Evolutionary conservation across 208 protist genomes (phyloP), one percentile per base, ranked within the genome.

Genomic region (Trypanosoma cruzi): DNA sequence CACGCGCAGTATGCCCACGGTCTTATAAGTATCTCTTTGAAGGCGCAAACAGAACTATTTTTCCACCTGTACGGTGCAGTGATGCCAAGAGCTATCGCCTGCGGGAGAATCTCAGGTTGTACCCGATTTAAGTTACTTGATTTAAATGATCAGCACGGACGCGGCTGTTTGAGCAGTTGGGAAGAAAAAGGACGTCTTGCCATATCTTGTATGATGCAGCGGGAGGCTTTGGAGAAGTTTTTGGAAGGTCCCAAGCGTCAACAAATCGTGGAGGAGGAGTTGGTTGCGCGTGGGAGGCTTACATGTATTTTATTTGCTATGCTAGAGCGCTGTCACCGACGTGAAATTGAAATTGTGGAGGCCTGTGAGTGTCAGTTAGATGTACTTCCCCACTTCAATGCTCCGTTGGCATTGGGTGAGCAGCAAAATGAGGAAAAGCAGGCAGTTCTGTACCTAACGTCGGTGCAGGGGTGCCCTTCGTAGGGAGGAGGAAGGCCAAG

Each of bases 81-180:
- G 10, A 94, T 94, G 88, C 59, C 75, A 26, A 64, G 66, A 14
- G 57, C 73, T 13, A 40, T 77, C 6, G 75, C 79, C 11, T 89
- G 82, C 40, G 87, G 75, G 1, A 74, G 79, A 22, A 56, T 89
- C 31, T 46, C 62, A 16, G 76, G 78, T 36, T 42, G 46, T 26
- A 93, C 80, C 8, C 29, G 81, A 2, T 93, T 90, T 59, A 60
- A 64, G 55, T 68, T 72, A 52, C 64, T 89, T 26, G 71, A 62
- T n/a, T 34, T 85, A 8, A 24, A 34, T 2, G 73, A 85, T 29
- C 48, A 72, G 29, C 65, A 71, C 44, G 4, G 63, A 16, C 44
- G 67, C 31, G 18, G 16, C 2, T 29, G 32, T 16, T 28, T 84
- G 13, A 37, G 26, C 10, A 11, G 13, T 4, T 37, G 18, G n/a